phyloP scores from a whole-genome alignment of 2,329 filamentous ascomycete genomes.

The Ceratocystis huliohia region DNA sequence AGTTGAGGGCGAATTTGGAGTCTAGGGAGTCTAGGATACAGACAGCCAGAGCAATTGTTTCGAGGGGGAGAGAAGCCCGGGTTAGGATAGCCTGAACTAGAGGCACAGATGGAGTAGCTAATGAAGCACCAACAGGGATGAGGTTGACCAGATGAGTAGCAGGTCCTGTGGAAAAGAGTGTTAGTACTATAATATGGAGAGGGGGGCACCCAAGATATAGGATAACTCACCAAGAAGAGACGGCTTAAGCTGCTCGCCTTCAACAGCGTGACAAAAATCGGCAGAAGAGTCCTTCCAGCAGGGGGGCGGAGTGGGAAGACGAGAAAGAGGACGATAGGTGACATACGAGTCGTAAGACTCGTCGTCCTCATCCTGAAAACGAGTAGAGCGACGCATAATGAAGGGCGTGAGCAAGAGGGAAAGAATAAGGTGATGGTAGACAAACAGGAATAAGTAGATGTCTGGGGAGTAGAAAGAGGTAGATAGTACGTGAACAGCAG shows the following conservation, averaged over 20 bases:
- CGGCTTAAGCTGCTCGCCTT: conserved; percentile 34
- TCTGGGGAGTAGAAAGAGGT: background rate
- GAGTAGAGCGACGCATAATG: conserved; percentile 22
- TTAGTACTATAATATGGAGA: background rate
- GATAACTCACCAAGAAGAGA: conserved; percentile 30
- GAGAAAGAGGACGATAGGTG: conserved; percentile 55
- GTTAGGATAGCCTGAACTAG: conserved; percentile 49
- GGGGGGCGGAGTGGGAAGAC: conserved; percentile 53
- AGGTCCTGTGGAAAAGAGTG: conserved; percentile 36
- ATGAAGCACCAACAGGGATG: conserved; percentile 49
- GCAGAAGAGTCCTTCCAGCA: conserved; percentile 38
- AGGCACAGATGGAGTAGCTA: conserved; percentile 44
- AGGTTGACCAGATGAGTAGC: conserved; percentile 55
- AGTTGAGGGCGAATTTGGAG: conserved; percentile 48
- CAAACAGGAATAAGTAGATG: background rate
- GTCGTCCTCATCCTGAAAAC: conserved; percentile 19
- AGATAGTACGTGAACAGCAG: background rate
- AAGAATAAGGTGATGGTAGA: background rate
- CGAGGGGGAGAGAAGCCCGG: conserved; percentile 44
- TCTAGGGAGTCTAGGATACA: conserved; percentile 55
- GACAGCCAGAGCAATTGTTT: conserved; percentile 51
- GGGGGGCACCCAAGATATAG: background rate
- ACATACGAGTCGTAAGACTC: conserved; percentile 36
- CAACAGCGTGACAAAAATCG: conserved; percentile 26
- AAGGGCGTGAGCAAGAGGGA: background rate